Evolutionary conservation across 495 filamentous ascomycete species (phyloP).

Genomic region (Penicillium atrosanguineum): DNA sequence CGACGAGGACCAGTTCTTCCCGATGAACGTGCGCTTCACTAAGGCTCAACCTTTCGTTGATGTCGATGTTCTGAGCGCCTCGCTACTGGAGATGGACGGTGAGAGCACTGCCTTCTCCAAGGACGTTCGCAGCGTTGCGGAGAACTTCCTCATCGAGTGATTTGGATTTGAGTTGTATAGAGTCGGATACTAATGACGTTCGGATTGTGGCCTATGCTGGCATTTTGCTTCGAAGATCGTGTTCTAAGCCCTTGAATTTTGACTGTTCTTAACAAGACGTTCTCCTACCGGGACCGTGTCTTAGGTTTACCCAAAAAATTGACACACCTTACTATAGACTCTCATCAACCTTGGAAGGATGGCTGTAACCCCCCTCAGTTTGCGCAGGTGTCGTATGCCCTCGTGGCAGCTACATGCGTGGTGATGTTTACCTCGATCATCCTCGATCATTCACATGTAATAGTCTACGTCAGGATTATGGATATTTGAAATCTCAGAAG

Average conservation of each 20-base stretch:
- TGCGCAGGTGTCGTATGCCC: background rate
- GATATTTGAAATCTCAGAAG: background rate
- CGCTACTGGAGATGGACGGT: constrained; percentile 69
- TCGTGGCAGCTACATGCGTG: background rate
- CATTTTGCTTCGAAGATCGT: constrained; percentile 21
- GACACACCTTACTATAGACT: constrained; percentile 11
- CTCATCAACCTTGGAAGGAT: background rate
- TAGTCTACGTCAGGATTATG: constrained; percentile 28
- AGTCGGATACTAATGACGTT: constrained; percentile 44
- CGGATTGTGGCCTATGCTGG: constrained; percentile 25
- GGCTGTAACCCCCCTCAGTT: background rate
- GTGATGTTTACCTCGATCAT: constrained; percentile 19
- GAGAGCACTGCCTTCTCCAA: constrained; percentile 85
- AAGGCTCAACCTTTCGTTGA: constrained; percentile 85
- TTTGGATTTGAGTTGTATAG: constrained; percentile 34
- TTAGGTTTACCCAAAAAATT: constrained; percentile 17
- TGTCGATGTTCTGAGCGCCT: constrained; percentile 76
- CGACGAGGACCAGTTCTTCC: constrained; percentile 90
- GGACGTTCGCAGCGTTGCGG: constrained; percentile 81
- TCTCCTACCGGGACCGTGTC: constrained; percentile 8
- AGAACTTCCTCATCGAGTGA: constrained; percentile 79
- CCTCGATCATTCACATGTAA: constrained; percentile 23
- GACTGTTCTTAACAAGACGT: constrained; percentile 7
- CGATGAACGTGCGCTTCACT: constrained; percentile 87
- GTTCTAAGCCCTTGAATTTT: constrained; percentile 23